These are phyloP conservation scores for Teunomyces aglyptinius DNA, from an alignment of 805 yeast species.

Conservation along the genomic window DNA sequence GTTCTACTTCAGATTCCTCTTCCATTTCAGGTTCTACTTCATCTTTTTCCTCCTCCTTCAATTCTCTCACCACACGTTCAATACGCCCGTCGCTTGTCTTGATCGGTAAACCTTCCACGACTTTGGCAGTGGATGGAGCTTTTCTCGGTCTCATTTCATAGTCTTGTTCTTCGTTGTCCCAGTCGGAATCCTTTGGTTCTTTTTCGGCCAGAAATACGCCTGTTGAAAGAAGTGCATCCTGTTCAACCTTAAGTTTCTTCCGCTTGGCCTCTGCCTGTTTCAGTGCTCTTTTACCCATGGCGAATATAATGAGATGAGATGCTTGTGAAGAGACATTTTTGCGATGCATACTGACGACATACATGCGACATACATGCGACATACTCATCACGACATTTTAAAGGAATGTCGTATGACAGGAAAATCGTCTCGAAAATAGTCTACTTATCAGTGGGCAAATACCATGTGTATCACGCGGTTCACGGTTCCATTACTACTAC, in stretches of 20 bases:
- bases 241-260: slow-evolving; percentile 37
- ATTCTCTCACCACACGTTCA: slow-evolving; percentile 56
- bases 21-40: slow-evolving; percentile 9
- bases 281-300: slow-evolving; percentile 34
- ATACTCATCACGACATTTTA: background rate
- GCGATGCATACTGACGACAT: background rate
- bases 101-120: slow-evolving; percentile 76
- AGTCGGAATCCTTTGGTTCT: slow-evolving; percentile 26
- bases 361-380: background rate
- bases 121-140: slow-evolving; percentile 41
- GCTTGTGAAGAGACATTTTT: background rate
- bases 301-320: slow-evolving; percentile 1
- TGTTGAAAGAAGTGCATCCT: slow-evolving; percentile 38
- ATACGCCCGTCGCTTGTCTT: slow-evolving; percentile 68
- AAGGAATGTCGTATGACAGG: background rate
- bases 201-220: slow-evolving; percentile 30
- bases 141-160: slow-evolving; percentile 74
- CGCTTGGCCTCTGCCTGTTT: slow-evolving; percentile 26
- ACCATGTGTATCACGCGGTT: background rate
- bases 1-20: slow-evolving; percentile 16
- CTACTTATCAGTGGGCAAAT: no score
- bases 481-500: background rate
- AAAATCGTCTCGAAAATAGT: no score
- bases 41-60: slow-evolving; percentile 18
- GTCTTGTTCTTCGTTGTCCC: slow-evolving; percentile 77